These are phyloP conservation scores for Debaryomycetaceae sp. DNA, from an alignment of 1,139 yeast genomes.

Conservation along the genomic window DNA sequence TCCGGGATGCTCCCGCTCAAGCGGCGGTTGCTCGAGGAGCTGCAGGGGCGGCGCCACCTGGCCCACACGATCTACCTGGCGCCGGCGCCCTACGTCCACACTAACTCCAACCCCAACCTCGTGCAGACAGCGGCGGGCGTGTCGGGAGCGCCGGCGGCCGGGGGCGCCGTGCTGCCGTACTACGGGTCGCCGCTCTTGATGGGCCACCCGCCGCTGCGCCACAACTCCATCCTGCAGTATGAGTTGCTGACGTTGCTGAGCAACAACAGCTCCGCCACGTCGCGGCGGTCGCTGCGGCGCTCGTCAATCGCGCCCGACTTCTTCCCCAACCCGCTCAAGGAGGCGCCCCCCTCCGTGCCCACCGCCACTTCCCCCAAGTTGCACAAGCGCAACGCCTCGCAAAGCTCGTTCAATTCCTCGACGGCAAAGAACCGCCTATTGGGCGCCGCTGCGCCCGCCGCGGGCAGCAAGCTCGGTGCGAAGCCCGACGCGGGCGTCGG, in stretches of 20 bases:
- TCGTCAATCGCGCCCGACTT: conserved; percentile 36
- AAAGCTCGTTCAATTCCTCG: conserved; percentile 31
- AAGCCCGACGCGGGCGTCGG: no score
- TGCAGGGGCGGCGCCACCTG: conserved; percentile 19
- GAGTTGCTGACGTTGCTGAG: conserved; percentile 27
- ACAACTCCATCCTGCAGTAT: conserved; percentile 34
- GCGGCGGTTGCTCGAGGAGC: conserved; percentile 27
- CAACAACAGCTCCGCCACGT: conserved; percentile 23
- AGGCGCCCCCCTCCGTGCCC: no score
- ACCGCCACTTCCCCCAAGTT: conserved; percentile 11
- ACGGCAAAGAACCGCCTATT: no score
- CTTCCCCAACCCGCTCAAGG: conserved; percentile 36
- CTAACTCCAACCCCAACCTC: conserved; percentile 18
- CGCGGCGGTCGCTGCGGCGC: conserved; percentile 35
- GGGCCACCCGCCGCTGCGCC: conserved; percentile 25
- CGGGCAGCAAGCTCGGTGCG: no score
- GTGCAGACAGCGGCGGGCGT: conserved; percentile 3
- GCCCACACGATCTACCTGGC: conserved; percentile 18
- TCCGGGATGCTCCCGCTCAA: conserved; percentile 22
- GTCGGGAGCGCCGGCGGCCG: conserved; percentile 12
- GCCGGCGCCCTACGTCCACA: conserved; percentile 7
- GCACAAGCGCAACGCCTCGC: conserved; percentile 28
- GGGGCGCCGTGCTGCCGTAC: conserved; percentile 25
- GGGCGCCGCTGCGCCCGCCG: no score
- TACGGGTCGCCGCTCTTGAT: conserved; percentile 29